A percentile compares a stretch with the other conserved stretches of the same genome.
Evolutionary conservation across 352 stramenopile species (phyloP).

Genomic region (Phytopythium chamaehyphon): DNA sequence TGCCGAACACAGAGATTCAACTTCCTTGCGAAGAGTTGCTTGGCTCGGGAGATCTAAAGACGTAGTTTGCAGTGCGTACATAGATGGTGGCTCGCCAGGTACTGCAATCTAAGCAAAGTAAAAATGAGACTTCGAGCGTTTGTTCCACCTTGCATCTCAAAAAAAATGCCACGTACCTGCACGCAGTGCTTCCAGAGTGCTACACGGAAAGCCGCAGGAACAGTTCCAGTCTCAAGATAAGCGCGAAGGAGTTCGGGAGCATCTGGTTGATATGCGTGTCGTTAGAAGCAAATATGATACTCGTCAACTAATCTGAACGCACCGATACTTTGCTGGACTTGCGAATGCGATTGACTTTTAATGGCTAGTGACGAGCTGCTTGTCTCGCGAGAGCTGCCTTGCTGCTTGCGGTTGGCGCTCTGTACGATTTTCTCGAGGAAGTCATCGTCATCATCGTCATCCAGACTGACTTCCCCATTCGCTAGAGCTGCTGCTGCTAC

Average conservation of each 20-base stretch:
- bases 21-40: slow-evolving; percentile 54
- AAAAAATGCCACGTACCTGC: slow-evolving; percentile 13
- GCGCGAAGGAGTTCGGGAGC: slow-evolving; percentile 16
- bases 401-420: slow-evolving; percentile 40
- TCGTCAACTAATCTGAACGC: slow-evolving; percentile 4
- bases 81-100: slow-evolving; percentile 43
- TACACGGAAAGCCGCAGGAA: slow-evolving; percentile 38
- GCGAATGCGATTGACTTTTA: slow-evolving; percentile 47
- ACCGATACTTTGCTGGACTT: slow-evolving; percentile 24
- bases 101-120: slow-evolving; percentile 8
- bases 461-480: slow-evolving; percentile 24
- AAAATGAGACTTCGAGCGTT: slow-evolving; percentile 2
- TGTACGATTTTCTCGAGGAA: slow-evolving; percentile 59
- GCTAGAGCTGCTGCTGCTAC: not conserved
- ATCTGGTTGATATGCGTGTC: slow-evolving; percentile 20
- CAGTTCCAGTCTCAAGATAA: slow-evolving; percentile 32
- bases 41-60: slow-evolving; percentile 52
- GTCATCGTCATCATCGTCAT: slow-evolving; percentile 36
- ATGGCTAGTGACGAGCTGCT: slow-evolving; percentile 57
- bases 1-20: slow-evolving; percentile 52
- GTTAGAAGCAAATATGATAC: not conserved
- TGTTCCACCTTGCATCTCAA: not conserved
- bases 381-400: slow-evolving; percentile 43
- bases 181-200: slow-evolving; percentile 55
- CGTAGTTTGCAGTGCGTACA: slow-evolving; percentile 71